A percentile compares a stretch with the other conserved stretches of the same genome.
These are phyloP conservation scores for Fusarium equiseti DNA, from an alignment of 2,329 filamentous ascomycete species.

Conservation along the genomic window DNA sequence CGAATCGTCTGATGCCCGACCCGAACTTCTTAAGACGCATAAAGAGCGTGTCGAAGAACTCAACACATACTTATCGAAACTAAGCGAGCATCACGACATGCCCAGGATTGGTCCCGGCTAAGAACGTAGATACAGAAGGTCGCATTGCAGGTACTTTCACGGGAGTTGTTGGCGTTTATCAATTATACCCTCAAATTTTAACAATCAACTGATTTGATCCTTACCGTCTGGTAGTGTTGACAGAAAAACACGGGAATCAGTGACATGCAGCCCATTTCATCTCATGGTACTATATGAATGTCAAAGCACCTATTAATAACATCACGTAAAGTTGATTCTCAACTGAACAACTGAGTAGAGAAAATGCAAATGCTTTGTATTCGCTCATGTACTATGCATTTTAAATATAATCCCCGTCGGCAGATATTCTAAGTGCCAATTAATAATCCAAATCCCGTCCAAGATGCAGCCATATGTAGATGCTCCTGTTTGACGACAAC, in stretches of 20 bases:
- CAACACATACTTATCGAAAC: conserved; percentile 89
- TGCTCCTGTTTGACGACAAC: conserved; percentile 36
- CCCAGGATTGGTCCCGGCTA: conserved; percentile 73
- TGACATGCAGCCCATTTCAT: not conserved
- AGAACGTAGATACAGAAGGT: not conserved
- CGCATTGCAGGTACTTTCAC: not conserved
- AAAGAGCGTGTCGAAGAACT: conserved; percentile 96
- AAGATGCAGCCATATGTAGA: conserved; percentile 30
- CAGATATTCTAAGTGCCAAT: conserved; percentile 39
- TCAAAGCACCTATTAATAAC: not conserved
- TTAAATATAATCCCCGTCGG: conserved; percentile 34
- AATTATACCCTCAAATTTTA: conserved; percentile 42
- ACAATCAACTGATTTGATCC: not conserved
- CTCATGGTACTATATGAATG: not conserved
- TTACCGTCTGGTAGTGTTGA: not conserved
- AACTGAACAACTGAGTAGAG: not conserved
- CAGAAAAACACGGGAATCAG: not conserved
- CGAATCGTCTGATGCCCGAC: conserved; percentile 66
- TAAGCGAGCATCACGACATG: conserved; percentile 99
- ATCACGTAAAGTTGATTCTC: not conserved
- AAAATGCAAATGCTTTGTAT: conserved; percentile 31
- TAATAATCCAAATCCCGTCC: conserved; percentile 34
- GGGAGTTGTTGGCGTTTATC: conserved; percentile 47
- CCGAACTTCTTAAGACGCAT: conserved; percentile 93
- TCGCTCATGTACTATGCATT: conserved; percentile 40